Conservation (phyloP, 2,329 filamentous ascomycete genomes). For the Emergomyces orientalis region DNA sequence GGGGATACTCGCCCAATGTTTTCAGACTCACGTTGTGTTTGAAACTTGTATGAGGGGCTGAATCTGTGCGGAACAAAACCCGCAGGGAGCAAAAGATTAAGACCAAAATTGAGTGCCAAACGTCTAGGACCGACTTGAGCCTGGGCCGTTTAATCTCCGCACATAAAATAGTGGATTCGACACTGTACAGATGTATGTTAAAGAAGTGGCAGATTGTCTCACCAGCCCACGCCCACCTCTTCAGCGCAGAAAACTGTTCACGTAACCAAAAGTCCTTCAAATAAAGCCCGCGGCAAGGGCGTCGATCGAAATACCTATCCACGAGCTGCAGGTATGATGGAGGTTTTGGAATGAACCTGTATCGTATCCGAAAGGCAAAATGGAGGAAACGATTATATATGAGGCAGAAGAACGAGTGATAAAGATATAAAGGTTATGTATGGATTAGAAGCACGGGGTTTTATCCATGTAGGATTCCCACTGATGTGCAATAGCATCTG, state of each 20-base stretch:
- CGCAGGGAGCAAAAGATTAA: neutral
- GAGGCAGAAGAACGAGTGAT: too few relatives aligned
- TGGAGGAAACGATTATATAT: too few relatives aligned
- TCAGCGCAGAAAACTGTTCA: too few relatives aligned
- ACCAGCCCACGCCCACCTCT: constrained; percentile 8
- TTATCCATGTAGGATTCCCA: too few relatives aligned
- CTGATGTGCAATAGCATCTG: too few relatives aligned
- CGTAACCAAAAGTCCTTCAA: too few relatives aligned
- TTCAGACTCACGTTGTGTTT: too few relatives aligned
- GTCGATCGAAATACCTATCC: neutral
- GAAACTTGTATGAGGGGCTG: neutral
- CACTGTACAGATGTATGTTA: constrained; percentile 61
- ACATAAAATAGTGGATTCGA: constrained; percentile 58
- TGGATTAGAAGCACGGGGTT: too few relatives aligned
- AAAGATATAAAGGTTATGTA: too few relatives aligned
- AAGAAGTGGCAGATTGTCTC: constrained; percentile 53
- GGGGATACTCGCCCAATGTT: too few relatives aligned
- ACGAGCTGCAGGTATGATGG: constrained; percentile 70
- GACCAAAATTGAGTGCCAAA: neutral
- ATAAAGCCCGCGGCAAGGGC: neutral
- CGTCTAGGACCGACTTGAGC: constrained; percentile 31
- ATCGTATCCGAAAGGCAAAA: constrained; percentile 63
- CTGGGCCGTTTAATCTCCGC: constrained; percentile 53
- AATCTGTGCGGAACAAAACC: neutral
- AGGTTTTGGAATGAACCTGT: constrained; percentile 65